Evolutionary conservation across 129 eudicot species (phyloP).

Genomic region (Saposhnikovia divaricata): DNA sequence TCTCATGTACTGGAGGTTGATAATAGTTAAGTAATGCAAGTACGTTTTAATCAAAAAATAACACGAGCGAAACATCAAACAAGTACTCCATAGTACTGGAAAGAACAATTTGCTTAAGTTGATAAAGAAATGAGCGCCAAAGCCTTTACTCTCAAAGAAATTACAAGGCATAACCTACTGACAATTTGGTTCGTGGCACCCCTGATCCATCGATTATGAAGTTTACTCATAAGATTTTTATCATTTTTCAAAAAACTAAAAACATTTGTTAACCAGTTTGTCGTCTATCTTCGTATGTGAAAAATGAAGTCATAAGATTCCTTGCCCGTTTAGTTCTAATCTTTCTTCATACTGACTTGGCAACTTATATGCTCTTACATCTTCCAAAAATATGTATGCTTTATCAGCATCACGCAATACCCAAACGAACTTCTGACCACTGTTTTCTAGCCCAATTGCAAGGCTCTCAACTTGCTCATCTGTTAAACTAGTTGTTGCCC

Average conservation of each 20-base stretch:
- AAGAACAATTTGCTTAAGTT: too few species aligned
- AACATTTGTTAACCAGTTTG: neutral
- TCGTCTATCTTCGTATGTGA: neutral
- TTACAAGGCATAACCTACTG: too few species aligned
- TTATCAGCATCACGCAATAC: neutral
- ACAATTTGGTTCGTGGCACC: neutral
- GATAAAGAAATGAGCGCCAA: too few species aligned
- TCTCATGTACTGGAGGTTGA: too few species aligned
- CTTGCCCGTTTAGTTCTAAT: neutral
- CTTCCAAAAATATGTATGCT: neutral
- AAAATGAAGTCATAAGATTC: neutral
- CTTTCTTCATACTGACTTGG: neutral
- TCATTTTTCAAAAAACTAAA: neutral
- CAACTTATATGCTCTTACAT: neutral
- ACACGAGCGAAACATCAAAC: too few species aligned
- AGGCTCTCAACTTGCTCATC: neutral
- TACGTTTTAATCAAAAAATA: too few species aligned
- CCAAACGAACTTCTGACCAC: slow-evolving; percentile 3
- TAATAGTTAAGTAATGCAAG: too few species aligned
- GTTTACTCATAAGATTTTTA: neutral
- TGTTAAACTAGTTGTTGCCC: slow-evolving; percentile 1
- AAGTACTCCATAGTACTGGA: too few species aligned
- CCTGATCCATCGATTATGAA: neutral
- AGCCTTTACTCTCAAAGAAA: too few species aligned
- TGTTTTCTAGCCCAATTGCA: neutral